These are phyloP conservation scores for Sarocladiaceae sp. DNA, from an alignment of 2,329 filamentous ascomycete species.

Conservation along the genomic window DNA sequence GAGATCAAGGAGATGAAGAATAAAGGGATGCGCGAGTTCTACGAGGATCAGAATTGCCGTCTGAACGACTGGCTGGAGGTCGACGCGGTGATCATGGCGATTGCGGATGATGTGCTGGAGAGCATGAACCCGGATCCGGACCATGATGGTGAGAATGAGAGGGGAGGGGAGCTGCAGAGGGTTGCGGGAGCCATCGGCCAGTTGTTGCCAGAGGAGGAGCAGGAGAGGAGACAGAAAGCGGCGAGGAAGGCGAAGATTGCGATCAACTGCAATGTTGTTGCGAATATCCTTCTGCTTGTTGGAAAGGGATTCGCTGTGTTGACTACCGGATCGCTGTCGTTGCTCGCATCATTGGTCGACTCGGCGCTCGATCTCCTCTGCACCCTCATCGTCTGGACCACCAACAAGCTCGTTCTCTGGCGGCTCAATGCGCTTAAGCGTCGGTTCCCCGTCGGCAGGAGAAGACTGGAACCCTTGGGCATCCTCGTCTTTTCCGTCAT, in stretches of 20 bases:
- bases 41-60: conserved; percentile 23
- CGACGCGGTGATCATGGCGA: conserved; percentile 26
- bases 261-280: conserved; percentile 74
- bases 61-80: conserved; percentile 29
- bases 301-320: conserved; percentile 72
- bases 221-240: conserved; percentile 18
- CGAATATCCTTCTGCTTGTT: conserved; percentile 65
- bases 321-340: conserved; percentile 71
- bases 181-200: conserved; percentile 24
- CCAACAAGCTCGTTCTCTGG: conserved; percentile 63
- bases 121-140: conserved; percentile 28
- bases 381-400: conserved; percentile 74
- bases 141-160: conserved; percentile 25
- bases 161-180: conserved; percentile 22
- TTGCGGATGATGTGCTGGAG: conserved; percentile 27
- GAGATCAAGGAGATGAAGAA: conserved; percentile 23
- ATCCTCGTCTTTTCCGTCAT: conserved; percentile 74
- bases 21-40: conserved; percentile 22
- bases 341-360: conserved; percentile 70
- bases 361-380: conserved; percentile 71
- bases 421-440: conserved; percentile 43
- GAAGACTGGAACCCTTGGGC: conserved; percentile 65
- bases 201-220: conserved; percentile 25
- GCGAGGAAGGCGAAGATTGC: conserved; percentile 41
- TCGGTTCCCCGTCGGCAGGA: conserved; percentile 65